phyloP scores from a whole-genome alignment of 2,329 filamentous ascomycete species.

The Colletotrichum lentis region DNA sequence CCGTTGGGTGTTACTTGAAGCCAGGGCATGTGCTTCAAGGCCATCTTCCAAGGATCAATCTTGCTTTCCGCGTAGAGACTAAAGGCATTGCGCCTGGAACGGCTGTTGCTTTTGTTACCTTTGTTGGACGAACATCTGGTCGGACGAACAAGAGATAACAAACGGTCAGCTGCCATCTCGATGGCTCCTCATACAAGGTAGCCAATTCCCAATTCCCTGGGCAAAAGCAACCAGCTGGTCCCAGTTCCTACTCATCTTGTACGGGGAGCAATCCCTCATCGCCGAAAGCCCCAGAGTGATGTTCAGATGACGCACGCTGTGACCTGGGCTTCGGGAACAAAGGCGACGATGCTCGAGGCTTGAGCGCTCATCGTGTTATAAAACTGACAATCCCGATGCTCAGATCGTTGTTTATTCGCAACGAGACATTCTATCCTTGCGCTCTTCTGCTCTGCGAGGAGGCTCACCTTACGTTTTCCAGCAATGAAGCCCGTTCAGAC shows the following conservation, averaged over 20 bases:
- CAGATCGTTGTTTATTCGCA: not conserved
- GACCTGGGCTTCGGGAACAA: not conserved
- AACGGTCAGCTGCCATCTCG: not conserved
- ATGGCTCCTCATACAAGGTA: no score
- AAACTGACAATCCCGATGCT: not conserved
- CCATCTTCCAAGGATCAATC: no score
- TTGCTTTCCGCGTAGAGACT: no score
- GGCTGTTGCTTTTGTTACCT: no score
- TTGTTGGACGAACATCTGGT: no score
- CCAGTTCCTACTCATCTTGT: not conserved
- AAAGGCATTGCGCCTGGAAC: no score
- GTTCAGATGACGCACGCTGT: slow-evolving; percentile 13
- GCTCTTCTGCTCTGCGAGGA: not conserved
- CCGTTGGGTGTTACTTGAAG: not conserved
- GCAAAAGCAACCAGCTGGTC: not conserved
- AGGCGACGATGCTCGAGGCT: not conserved
- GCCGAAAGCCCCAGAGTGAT: not conserved
- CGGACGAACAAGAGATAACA: no score
- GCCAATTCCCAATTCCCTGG: no score
- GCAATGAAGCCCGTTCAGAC: not conserved
- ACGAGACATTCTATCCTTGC: no score
- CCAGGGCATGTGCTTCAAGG: no score
- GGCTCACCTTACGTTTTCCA: not conserved
- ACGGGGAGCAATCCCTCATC: not conserved
- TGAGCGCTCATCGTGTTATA: not conserved